Evolutionary conservation across 768 basidiomycete genomes (phyloP).

Genomic region (Amanita rimosa): DNA sequence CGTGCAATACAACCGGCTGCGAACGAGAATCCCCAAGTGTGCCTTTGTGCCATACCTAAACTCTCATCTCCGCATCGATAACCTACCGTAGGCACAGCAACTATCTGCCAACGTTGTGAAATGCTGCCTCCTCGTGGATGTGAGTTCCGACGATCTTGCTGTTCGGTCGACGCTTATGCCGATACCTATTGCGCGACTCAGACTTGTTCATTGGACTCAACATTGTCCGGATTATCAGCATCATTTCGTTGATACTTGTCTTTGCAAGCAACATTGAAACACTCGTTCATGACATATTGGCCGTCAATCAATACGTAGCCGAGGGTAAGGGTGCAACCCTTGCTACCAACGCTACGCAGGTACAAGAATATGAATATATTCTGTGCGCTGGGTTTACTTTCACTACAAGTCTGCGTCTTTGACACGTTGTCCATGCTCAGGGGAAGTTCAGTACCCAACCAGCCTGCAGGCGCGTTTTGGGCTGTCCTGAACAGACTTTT

Average conservation of each 20-base stretch:
- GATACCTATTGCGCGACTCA: constrained; percentile 10
- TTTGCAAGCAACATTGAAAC: constrained; percentile 72
- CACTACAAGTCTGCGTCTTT: constrained; percentile 1
- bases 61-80: background rate
- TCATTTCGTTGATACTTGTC: constrained; percentile 69
- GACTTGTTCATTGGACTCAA: constrained; percentile 74
- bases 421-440: constrained; percentile 14
- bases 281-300: constrained; percentile 61
- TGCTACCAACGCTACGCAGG: constrained; percentile 16
- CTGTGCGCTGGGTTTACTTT: constrained; percentile 32
- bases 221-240: constrained; percentile 63
- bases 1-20: background rate
- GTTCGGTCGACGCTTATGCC: background rate
- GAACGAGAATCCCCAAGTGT: background rate
- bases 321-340: constrained; percentile 21
- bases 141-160: constrained; percentile 11
- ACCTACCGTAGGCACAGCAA: background rate
- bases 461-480: constrained; percentile 88
- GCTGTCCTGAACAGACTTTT: constrained; percentile 80
- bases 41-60: background rate
- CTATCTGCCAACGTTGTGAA: background rate
- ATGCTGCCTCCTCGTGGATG: constrained; percentile 30
- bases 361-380: constrained; percentile 66
- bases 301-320: constrained; percentile 55
- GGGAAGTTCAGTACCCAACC: constrained; percentile 82